Conservation (phyloP, 345 rosid genomes). For the Brassica rapa region DNA sequence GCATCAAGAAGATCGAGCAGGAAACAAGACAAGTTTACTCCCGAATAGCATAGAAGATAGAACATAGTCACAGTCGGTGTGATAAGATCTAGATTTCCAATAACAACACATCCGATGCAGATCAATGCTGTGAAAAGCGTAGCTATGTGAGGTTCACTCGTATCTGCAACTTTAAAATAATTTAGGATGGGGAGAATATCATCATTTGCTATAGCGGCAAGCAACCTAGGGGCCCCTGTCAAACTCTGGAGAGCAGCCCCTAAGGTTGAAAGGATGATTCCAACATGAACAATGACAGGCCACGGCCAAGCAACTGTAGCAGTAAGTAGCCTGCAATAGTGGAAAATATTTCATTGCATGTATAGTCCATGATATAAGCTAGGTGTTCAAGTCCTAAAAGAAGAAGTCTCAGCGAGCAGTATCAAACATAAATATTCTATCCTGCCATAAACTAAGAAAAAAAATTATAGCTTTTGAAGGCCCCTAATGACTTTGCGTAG, state of each 20-base stretch:
- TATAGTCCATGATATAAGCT: not conserved
- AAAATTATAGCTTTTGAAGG: conserved; percentile 1
- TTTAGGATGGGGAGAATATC: conserved; percentile 96
- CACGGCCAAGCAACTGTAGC: conserved; percentile 98
- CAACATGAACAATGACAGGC: conserved; percentile 78
- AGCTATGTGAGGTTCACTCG: conserved; percentile 83
- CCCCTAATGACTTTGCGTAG: conserved; percentile 1
- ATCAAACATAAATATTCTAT: conserved; percentile 12
- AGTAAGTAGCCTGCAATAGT: conserved; percentile 67
- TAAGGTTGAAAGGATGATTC: conserved; percentile 95
- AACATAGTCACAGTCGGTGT: conserved; percentile 98
- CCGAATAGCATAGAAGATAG: conserved; percentile 91
- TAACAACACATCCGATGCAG: conserved; percentile 84
- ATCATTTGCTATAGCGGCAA: conserved; percentile 99
- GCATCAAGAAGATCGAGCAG: conserved; percentile 99
- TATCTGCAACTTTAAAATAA: conserved; percentile 90
- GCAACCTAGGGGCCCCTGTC: conserved; percentile 97
- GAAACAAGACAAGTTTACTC: conserved; percentile 99
- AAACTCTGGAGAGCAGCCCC: conserved; percentile 99
- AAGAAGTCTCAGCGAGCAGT: conserved; percentile 19
- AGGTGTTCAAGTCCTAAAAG: conserved; percentile 11
- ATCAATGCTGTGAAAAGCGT: conserved; percentile 90
- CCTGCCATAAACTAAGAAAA: not conserved
- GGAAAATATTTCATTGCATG: conserved; percentile 13
- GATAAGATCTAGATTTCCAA: conserved; percentile 98